Conservation (phyloP, 116 monocot genomes). For the Posidonia oceanica region DNA sequence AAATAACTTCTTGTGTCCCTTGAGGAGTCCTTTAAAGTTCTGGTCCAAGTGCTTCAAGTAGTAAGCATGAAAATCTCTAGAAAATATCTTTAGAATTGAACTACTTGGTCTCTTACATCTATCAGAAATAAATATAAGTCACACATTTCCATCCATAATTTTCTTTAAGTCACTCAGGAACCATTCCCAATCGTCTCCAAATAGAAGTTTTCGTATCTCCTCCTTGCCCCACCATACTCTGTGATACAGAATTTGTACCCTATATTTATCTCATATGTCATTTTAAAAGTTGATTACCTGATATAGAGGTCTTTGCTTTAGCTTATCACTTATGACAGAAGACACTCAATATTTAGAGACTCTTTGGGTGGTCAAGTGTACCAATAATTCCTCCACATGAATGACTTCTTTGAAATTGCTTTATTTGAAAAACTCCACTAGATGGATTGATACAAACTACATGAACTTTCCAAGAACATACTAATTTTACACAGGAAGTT, state of each 20-base stretch:
- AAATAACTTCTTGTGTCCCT: neutral
- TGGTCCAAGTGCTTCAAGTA: neutral
- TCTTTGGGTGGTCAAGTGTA: neutral
- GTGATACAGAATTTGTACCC: neutral
- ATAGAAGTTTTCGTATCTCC: neutral
- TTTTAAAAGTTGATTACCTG: too few relatives aligned
- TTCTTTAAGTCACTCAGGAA: neutral
- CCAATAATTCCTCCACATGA: neutral
- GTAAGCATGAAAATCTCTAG: too few relatives aligned
- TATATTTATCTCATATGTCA: neutral
- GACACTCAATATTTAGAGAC: neutral
- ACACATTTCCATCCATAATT: too few relatives aligned
- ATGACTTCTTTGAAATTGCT: neutral
- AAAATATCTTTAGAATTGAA: too few relatives aligned
- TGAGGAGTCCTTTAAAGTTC: neutral
- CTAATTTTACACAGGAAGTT: neutral
- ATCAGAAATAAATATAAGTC: too few relatives aligned
- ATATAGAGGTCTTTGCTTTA: too few relatives aligned
- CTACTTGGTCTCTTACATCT: too few relatives aligned
- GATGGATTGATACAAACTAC: neutral
- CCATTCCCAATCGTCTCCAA: neutral
- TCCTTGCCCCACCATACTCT: neutral
- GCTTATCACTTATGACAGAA: too few relatives aligned
- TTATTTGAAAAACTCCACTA: neutral
- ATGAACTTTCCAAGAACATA: neutral